Evolutionary conservation across 75 land plant species (phyloP).

Genomic region (Isoetes taiwanensis): DNA sequence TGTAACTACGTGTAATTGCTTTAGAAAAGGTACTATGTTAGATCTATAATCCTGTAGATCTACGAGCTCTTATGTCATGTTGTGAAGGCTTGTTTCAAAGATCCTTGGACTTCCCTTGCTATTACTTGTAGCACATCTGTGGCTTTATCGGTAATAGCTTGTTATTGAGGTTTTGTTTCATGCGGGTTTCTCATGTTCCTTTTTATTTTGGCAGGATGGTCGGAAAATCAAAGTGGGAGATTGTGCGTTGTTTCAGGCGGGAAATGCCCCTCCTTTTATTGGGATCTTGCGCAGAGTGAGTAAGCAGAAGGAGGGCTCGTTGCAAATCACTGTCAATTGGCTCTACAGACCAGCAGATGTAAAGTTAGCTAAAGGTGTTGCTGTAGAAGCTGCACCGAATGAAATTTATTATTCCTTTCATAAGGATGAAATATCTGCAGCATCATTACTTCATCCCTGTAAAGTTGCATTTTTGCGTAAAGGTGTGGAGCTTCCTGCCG

Average conservation of each 20-base stretch:
- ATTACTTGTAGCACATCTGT: too few species aligned
- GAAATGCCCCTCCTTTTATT: constrained; percentile 84
- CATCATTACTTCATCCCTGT: constrained; percentile 88
- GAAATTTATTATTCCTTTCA: constrained; percentile 96
- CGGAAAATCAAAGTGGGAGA: constrained; percentile 76
- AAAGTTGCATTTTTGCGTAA: constrained; percentile 88
- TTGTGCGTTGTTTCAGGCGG: constrained; percentile 87
- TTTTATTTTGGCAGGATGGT: constrained; percentile 46
- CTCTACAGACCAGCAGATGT: constrained; percentile 86
- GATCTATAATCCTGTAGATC: too few species aligned
- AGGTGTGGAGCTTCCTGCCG: constrained; percentile 75
- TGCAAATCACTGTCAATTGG: constrained; percentile 74
- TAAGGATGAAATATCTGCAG: constrained; percentile 79
- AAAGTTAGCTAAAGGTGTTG: constrained; percentile 62
- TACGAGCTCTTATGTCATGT: too few species aligned
- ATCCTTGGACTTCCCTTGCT: too few species aligned
- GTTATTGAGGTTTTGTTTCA: too few species aligned
- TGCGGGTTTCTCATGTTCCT: too few species aligned
- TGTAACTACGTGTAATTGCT: too few species aligned
- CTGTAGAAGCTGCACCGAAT: constrained; percentile 85
- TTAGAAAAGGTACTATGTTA: too few species aligned
- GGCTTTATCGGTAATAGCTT: too few species aligned
- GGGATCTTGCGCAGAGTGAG: constrained; percentile 65
- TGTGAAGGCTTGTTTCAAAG: too few species aligned
- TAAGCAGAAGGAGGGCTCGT: constrained; percentile 25